Evolutionary conservation across 2,329 filamentous ascomycete genomes (phyloP), one percentile per base, ranked within the genome.

Genomic region (Talaromyces sp.): DNA sequence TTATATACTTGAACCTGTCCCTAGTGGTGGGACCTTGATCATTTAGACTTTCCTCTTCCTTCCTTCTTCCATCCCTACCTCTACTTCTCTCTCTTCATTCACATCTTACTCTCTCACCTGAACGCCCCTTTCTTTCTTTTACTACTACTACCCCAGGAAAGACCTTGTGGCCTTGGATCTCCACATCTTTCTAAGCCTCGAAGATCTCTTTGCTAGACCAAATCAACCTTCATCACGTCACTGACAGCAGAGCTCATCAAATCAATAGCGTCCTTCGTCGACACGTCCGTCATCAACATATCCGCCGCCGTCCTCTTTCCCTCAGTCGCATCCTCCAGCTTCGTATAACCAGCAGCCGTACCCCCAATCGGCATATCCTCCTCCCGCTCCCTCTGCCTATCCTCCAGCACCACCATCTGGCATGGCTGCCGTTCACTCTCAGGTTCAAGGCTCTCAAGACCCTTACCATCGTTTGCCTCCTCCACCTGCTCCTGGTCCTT

Each of bases 381-480:
- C 69, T 21, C 66, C 66, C 35, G 67, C 70, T 46, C 56, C 61
- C 52, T 67, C 71, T 31, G 65, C 70, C 52, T 70, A 75, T 59
- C 72, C 62, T 65, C 57, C 52, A 37, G 52, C 35, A 53, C 67
- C 72, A 39, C 62, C 70, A 53, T 63, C 69, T 59, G 67, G 66
- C 59, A 78, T 78, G 75, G 71, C 75, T 41, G 71, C 75, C 17
- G 70, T 77, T 55, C 72, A 75, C 56, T 71, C 71, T 15, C 70
- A 70, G 54, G 66, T 69, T 52, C 74, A 73, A 60, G 70, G 71
- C 46, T 69, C 72, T 35, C 76, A 75, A 64, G 75, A 75, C 63
- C 69, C 73, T 9, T 78, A 78, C 62, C 53, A 52, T 25, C 73
- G 73, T 53, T 69, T 77, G 31, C 75, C 76, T 37, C 75, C 74